Conservation (phyloP, 164 flowering plant genomes). For the Cinnamomum chago region DNA sequence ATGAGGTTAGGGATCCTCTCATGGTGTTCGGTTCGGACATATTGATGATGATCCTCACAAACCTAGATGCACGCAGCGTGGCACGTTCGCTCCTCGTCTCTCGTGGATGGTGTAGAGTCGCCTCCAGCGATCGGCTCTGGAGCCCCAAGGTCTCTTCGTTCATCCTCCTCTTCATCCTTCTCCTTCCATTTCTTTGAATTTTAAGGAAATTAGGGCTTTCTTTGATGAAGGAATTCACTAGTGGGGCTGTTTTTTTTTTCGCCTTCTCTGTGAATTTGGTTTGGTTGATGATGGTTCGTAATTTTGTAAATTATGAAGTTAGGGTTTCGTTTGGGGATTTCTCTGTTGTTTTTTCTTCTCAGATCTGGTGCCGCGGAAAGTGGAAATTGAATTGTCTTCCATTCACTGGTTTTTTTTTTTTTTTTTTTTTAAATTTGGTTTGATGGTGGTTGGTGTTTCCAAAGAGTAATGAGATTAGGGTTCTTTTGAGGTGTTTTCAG, state of each 20-base stretch:
- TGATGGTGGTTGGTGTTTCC: no score
- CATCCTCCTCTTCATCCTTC: neutral
- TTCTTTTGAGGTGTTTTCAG: no score
- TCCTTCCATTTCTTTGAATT: neutral
- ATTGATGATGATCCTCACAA: constrained; percentile 42
- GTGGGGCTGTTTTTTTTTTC: neutral
- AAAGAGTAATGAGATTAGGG: no score
- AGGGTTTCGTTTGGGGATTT: neutral
- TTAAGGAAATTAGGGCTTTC: neutral
- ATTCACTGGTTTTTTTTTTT: neutral
- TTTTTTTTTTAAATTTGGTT: no score
- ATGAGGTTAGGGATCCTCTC: constrained; percentile 39
- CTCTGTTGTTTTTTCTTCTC: neutral
- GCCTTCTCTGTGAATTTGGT: neutral
- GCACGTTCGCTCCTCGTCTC: constrained; percentile 68
- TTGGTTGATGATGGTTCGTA: neutral
- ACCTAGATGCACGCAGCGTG: constrained; percentile 77
- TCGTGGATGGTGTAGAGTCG: constrained; percentile 56
- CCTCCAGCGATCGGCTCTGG: constrained; percentile 70
- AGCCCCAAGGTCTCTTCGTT: constrained; percentile 33
- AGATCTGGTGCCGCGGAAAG: neutral
- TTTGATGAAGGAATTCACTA: neutral
- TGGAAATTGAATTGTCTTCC: neutral
- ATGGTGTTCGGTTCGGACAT: constrained; percentile 57
- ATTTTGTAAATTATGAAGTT: neutral